phyloP scores from a whole-genome alignment of 352 stramenopile species.

The Globisporangium heterothallicum region DNA sequence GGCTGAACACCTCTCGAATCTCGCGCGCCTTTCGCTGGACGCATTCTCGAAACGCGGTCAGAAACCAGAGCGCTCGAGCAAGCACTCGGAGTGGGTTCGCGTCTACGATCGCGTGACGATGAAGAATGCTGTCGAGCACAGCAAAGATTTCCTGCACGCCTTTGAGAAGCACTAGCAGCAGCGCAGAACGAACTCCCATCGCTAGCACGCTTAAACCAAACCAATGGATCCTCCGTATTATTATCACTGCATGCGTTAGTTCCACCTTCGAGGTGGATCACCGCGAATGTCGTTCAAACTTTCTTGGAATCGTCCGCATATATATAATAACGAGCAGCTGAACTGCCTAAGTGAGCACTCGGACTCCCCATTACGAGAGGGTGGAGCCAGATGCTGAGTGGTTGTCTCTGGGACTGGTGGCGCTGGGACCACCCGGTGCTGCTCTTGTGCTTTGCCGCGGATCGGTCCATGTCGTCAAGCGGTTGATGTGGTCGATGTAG shows the following conservation, averaged over 20 bases:
- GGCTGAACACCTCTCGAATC: conserved; percentile 67
- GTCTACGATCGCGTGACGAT: conserved; percentile 62
- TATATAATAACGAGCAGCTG: not conserved
- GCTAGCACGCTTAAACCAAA: no score
- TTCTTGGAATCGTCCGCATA: not conserved
- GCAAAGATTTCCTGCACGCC: conserved; percentile 41
- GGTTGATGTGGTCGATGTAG: conserved; percentile 75
- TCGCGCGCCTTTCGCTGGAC: conserved; percentile 65
- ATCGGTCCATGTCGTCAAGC: conserved; percentile 66
- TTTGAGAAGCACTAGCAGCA: conserved; percentile 13
- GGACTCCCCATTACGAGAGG: conserved; percentile 10
- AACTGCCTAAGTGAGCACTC: conserved; percentile 10
- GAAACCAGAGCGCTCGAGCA: conserved; percentile 8
- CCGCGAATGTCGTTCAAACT: no score
- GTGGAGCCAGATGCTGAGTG: conserved; percentile 5
- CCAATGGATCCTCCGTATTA: no score
- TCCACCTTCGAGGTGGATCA: no score
- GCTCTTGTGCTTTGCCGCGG: conserved; percentile 21
- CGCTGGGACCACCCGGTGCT: not conserved
- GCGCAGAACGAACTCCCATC: not conserved
- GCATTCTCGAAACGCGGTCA: conserved; percentile 34
- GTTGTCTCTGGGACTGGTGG: conserved; percentile 6
- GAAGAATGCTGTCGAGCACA: conserved; percentile 63
- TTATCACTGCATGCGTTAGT: no score
- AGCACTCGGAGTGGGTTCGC: conserved; percentile 48